Evolutionary conservation across 495 filamentous ascomycete genomes (phyloP), one percentile per base, ranked within the genome.

Genomic region (Trypethelium eluteriae): DNA sequence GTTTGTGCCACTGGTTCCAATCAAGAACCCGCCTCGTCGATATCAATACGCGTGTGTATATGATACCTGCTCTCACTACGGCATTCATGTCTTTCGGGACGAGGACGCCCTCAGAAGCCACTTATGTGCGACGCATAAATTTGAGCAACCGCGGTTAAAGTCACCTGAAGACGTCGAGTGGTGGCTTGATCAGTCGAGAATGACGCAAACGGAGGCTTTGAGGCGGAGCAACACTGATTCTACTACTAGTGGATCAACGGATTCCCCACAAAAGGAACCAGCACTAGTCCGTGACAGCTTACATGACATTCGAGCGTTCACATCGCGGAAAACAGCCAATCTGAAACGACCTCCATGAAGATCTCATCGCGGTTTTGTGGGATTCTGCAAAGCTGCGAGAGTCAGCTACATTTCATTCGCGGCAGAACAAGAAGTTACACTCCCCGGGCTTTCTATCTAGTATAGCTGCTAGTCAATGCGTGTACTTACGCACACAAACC

Each of bases 141-240:
- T 59, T 59, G 25, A 59, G 32, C n/a, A 59, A 18, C 53, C 53
- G 7, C 53, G 32, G 2, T 14, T 59, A 32, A 59, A 36, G 32
- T 35, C 53, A 39, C 18, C 53, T 6, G 53, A 59, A 14, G 53
- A 59, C 34, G 53, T 59, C 18, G 53, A 59, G 32, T 59, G 25
- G 32, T 59, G 53, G 53, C 53, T 59, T 59, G 53, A 59, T 59
- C 53, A 59, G 36, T 59, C 53, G 14, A 34, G 53, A 59, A 59
- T 59, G 53, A 59, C n/a, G 25, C 53, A 59, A 14, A 35, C 53
- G 0, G 53, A 59, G 2, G 53, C 53, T 36, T 36, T 59, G 2
- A 59, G 36, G 14, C 53, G 53, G 36, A 59, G 11, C 53, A 59
- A 59, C 18, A 35, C 25, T 9, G 53, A 59, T 36, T 59, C 53